Evolutionary conservation across 257 asterid species (phyloP).

Genomic region (Solanum megistacrolobum): DNA sequence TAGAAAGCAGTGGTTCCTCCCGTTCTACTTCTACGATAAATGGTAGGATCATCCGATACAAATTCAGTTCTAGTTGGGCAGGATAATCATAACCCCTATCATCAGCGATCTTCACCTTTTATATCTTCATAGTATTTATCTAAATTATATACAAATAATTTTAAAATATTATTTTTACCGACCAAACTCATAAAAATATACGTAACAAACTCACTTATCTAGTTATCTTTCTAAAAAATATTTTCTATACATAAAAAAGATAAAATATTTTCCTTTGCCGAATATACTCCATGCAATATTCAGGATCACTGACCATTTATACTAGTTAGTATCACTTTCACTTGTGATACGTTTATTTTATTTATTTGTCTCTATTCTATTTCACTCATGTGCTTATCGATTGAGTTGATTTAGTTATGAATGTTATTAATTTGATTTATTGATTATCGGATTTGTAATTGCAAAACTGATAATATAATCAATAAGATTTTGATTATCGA

Average conservation of each 20-base stretch:
- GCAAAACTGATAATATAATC: too few relatives aligned
- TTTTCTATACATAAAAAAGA: too few relatives aligned
- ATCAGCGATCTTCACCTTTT: not conserved
- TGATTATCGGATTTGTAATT: too few relatives aligned
- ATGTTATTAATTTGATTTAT: too few relatives aligned
- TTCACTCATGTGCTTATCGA: not conserved
- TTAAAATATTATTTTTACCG: too few relatives aligned
- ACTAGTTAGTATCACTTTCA: not conserved
- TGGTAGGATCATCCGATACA: not conserved
- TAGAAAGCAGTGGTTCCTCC: not conserved
- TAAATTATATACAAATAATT: too few relatives aligned
- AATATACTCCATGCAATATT: not conserved
- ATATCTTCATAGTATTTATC: too few relatives aligned
- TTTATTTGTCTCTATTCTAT: not conserved
- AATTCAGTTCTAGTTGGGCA: too few relatives aligned
- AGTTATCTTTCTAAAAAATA: not conserved
- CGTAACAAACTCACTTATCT: not conserved
- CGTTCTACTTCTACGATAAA: not conserved
- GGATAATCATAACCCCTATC: not conserved
- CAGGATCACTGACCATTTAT: not conserved
- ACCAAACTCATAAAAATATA: not conserved
- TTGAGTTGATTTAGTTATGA: not conserved
- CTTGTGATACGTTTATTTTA: not conserved
- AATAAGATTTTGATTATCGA: too few relatives aligned
- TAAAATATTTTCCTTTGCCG: not conserved